Percentiles rank a stretch among this genome's conserved stretches.
Conservation (phyloP, 2,329 filamentous ascomycete genomes). For the Talaromyces funiculosus region DNA sequence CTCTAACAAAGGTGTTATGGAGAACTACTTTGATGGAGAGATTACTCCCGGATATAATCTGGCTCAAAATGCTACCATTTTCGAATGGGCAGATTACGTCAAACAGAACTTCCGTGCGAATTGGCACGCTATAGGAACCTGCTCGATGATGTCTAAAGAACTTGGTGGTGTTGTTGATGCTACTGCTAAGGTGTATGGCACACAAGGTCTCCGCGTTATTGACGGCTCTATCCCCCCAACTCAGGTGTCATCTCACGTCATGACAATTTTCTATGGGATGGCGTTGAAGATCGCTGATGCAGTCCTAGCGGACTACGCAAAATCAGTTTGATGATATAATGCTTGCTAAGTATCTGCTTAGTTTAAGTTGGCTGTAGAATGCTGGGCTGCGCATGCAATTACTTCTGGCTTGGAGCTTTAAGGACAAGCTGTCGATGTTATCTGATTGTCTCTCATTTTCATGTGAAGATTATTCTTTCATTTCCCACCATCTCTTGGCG, state of each 20-base stretch:
- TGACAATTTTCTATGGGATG: conserved; percentile 28
- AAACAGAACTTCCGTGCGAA: conserved; percentile 24
- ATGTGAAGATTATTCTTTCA: too few species aligned
- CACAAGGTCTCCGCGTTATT: conserved; percentile 30
- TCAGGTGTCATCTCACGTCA: conserved; percentile 28
- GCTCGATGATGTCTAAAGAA: conserved; percentile 28
- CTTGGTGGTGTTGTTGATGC: conserved; percentile 30
- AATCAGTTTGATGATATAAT: too few species aligned
- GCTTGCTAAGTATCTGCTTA: too few species aligned
- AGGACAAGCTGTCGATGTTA: too few species aligned
- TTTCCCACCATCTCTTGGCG: too few species aligned
- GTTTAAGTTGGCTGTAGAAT: too few species aligned
- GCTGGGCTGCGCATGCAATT: too few species aligned
- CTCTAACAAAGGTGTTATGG: conserved; percentile 13
- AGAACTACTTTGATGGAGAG: neutral
- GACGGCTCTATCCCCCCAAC: conserved; percentile 34
- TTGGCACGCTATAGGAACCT: conserved; percentile 28
- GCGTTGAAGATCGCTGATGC: conserved; percentile 20
- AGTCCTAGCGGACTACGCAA: neutral
- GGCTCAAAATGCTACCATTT: conserved; percentile 17
- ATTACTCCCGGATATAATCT: neutral
- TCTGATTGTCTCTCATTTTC: too few species aligned
- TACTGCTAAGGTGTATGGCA: conserved; percentile 26
- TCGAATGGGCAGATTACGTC: conserved; percentile 22
- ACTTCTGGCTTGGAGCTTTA: too few species aligned